These are phyloP conservation scores for Wallacemonas sp. DNA, from an alignment of 208 protist species.

Conservation along the genomic window DNA sequence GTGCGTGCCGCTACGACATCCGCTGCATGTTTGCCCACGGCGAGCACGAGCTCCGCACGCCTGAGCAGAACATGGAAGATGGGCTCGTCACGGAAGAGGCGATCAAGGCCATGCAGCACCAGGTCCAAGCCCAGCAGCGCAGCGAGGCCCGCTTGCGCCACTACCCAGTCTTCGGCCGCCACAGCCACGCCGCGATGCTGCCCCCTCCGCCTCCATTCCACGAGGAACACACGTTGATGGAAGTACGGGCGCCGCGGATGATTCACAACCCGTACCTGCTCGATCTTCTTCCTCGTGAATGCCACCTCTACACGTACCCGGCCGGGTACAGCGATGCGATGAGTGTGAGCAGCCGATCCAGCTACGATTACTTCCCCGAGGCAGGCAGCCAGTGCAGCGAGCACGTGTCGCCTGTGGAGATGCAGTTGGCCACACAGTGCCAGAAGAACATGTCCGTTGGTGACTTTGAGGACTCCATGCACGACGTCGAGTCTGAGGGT, in stretches of 20 bases:
- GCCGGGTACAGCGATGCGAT: conserved; percentile 30
- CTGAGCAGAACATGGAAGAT: conserved; percentile 66
- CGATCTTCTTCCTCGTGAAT: conserved; percentile 31
- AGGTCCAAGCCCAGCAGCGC: conserved; percentile 7
- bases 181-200: conserved; percentile 2
- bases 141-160: neutral
- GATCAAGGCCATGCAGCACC: conserved; percentile 55
- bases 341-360: conserved; percentile 20
- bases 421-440: neutral
- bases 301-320: conserved; percentile 28
- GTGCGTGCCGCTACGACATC: conserved; percentile 59
- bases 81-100: conserved; percentile 62
- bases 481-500: conserved; percentile 1
- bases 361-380: conserved; percentile 41
- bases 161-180: neutral
- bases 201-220: conserved; percentile 12
- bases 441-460: conserved; percentile 5
- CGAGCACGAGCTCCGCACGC: conserved; percentile 63
- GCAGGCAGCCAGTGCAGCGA: conserved; percentile 13
- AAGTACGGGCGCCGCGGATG: neutral
- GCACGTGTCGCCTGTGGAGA: neutral
- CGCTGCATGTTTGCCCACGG: conserved; percentile 84
- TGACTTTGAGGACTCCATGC: conserved; percentile 2
- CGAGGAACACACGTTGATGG: neutral
- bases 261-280: conserved; percentile 54